phyloP scores from a whole-genome alignment of 805 yeast genomes.

The Peterozyma xylosa region DNA sequence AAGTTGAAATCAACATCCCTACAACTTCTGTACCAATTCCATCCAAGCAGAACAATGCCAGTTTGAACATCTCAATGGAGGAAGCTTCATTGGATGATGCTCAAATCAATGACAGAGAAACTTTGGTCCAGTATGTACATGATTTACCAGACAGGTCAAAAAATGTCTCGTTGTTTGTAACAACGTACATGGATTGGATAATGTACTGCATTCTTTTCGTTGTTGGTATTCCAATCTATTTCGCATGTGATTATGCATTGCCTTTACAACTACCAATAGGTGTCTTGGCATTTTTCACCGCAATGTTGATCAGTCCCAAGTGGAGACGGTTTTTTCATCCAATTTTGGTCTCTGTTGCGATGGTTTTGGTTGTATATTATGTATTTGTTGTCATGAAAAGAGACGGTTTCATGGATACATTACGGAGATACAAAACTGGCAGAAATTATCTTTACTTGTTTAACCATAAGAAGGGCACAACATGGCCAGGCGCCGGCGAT shows the following conservation, averaged over 20 bases:
- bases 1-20: neutral
- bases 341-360: conserved; percentile 55
- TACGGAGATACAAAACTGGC: conserved; percentile 60
- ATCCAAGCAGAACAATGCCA: neutral
- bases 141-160: conserved; percentile 16
- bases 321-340: conserved; percentile 59
- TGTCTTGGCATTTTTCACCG: conserved; percentile 45
- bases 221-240: conserved; percentile 55
- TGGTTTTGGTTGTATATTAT: conserved; percentile 57
- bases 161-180: conserved; percentile 16
- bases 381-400: conserved; percentile 48
- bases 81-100: neutral
- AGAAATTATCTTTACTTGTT: conserved; percentile 56
- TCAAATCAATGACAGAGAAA: conserved; percentile 14
- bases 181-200: conserved; percentile 46
- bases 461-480: conserved; percentile 24
- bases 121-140: conserved; percentile 10
- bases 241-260: conserved; percentile 45
- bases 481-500: conserved; percentile 81
- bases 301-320: conserved; percentile 35
- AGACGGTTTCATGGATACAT: conserved; percentile 41
- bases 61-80: neutral
- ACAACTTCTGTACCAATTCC: neutral
- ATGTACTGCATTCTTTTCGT: conserved; percentile 39
- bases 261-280: conserved; percentile 59